Percentiles rank a stretch among this genome's conserved stretches.
phyloP scores from a whole-genome alignment of 2,329 filamentous ascomycete genomes.

The Aspergillus sp. region DNA sequence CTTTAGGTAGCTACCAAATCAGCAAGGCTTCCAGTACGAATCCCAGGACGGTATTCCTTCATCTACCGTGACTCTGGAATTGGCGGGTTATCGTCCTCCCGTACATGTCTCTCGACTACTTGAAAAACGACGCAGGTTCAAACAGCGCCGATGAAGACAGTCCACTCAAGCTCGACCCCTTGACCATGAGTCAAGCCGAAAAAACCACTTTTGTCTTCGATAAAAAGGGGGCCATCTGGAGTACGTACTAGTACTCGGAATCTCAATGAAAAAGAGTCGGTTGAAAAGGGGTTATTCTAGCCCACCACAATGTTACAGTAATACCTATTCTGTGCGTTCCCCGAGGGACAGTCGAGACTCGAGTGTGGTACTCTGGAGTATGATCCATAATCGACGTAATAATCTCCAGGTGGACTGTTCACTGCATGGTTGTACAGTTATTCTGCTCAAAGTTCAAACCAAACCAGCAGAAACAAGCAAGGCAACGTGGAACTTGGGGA shows the following conservation, averaged over 20 bases:
- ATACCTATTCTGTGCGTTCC: background rate
- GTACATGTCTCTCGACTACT: too few species aligned
- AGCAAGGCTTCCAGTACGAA: background rate
- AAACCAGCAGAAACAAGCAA: background rate
- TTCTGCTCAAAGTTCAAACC: background rate
- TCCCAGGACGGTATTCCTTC: too few species aligned
- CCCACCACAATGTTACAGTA: background rate
- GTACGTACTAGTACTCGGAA: background rate
- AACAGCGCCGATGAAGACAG: too few species aligned
- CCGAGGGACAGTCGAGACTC: background rate
- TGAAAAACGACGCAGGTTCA: too few species aligned
- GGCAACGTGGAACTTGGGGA: background rate
- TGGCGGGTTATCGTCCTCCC: too few species aligned
- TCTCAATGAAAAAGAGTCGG: background rate
- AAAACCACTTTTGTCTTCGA: too few species aligned
- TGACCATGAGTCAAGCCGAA: too few species aligned
- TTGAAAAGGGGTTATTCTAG: background rate
- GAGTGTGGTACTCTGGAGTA: background rate
- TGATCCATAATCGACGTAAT: slow-evolving; percentile 8
- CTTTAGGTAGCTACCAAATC: background rate
- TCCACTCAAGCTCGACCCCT: background rate
- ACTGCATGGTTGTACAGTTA: slow-evolving; percentile 2
- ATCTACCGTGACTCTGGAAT: too few species aligned
- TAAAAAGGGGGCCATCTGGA: background rate
- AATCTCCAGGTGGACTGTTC: background rate